phyloP scores from a whole-genome alignment of 139 green algal species.

The Tetraselmis striata region DNA sequence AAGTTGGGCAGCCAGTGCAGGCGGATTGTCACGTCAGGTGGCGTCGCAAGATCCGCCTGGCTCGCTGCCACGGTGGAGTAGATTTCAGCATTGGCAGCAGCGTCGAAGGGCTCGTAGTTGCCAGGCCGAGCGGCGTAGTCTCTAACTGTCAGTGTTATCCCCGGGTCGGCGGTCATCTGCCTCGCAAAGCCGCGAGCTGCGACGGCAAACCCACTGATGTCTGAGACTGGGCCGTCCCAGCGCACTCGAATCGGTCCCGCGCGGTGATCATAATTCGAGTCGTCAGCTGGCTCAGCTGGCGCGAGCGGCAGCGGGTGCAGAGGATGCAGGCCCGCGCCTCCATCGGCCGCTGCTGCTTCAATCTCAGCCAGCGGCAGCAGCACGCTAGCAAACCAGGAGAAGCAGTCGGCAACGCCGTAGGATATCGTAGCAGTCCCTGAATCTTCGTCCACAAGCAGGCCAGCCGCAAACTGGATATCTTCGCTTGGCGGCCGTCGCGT shows the following conservation, averaged over 20 bases:
- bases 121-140: neutral
- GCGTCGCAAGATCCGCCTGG: neutral
- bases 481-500: neutral
- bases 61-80: neutral
- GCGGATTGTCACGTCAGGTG: neutral
- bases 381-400: neutral
- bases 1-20: neutral
- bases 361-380: neutral
- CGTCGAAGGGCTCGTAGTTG: neutral
- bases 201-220: neutral
- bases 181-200: neutral
- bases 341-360: too few relatives aligned
- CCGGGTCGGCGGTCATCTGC: neutral
- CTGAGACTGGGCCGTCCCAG: neutral
- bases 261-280: too few relatives aligned
- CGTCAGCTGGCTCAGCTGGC: too few relatives aligned
- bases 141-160: neutral
- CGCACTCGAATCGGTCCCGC: neutral
- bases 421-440: neutral
- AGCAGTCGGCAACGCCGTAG: neutral
- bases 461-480: neutral
- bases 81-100: neutral
- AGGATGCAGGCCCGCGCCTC: too few relatives aligned
- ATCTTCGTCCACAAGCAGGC: neutral
- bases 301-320: neutral